Evolutionary conservation across 139 green algal genomes (phyloP).

Genomic region (Ettlia oleoabundans): DNA sequence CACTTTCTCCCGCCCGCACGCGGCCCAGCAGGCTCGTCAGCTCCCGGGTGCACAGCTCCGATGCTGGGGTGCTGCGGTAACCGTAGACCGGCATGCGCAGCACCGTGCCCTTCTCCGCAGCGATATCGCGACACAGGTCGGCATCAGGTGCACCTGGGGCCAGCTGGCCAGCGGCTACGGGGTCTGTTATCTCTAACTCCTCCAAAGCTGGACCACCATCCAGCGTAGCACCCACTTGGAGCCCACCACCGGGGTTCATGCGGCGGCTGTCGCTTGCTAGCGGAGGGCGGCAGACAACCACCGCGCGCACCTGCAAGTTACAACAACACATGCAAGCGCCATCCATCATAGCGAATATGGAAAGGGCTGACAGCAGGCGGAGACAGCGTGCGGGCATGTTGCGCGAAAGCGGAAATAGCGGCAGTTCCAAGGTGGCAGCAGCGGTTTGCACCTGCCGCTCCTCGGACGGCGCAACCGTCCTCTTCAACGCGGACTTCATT

Average conservation of each 20-base stretch:
- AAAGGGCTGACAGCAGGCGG: too few species aligned
- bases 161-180: not conserved
- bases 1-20: constrained; percentile 20
- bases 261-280: not conserved
- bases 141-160: not conserved
- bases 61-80: not conserved
- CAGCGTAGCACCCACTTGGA: not conserved
- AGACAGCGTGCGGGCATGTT: too few species aligned
- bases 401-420: too few species aligned
- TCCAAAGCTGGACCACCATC: too few species aligned
- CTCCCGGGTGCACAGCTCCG: constrained; percentile 2
- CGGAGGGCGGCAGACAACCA: constrained; percentile 11
- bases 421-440: too few species aligned
- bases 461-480: too few species aligned
- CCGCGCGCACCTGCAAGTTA: constrained; percentile 27
- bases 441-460: too few species aligned
- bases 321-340: too few species aligned
- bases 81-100: constrained; percentile 21
- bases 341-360: too few species aligned
- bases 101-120: not conserved
- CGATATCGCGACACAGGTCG: constrained; percentile 1
- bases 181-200: constrained; percentile 6
- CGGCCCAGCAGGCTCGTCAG: constrained; percentile 1
- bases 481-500: too few species aligned
- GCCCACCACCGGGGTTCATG: not conserved